Percentiles rank a stretch among this genome's conserved stretches.
Conservation (phyloP, 495 filamentous ascomycete species). For the Diplogelasinospora grovesii region DNA sequence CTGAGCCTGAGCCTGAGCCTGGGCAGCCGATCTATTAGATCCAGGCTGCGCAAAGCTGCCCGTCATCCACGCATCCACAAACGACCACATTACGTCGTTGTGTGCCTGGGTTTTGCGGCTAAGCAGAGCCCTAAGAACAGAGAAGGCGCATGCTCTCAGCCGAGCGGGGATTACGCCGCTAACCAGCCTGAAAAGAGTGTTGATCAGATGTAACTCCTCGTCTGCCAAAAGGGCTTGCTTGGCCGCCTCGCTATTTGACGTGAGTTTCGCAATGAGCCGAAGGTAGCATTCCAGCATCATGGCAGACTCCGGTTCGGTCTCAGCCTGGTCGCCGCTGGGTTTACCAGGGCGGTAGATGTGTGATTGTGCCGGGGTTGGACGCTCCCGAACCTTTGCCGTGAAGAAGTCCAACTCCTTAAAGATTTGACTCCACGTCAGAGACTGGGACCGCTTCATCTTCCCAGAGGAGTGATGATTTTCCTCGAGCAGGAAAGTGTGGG, state of each 20-base stretch:
- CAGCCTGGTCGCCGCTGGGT: slow-evolving; percentile 42
- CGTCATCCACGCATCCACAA: slow-evolving; percentile 66
- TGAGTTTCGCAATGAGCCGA: slow-evolving; percentile 74
- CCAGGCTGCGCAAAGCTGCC: slow-evolving; percentile 37
- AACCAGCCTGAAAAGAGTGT: slow-evolving; percentile 61
- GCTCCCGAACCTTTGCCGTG: slow-evolving; percentile 59
- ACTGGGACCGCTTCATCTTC: slow-evolving; percentile 69
- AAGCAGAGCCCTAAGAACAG: slow-evolving; percentile 59
- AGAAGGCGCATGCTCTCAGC: slow-evolving; percentile 71
- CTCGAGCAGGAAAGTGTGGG: slow-evolving; percentile 83
- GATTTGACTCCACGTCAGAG: slow-evolving; percentile 87
- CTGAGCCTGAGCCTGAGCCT: slow-evolving; percentile 28
- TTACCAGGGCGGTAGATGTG: slow-evolving; percentile 53
- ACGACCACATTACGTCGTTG: slow-evolving; percentile 61
- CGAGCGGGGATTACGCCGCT: slow-evolving; percentile 61
- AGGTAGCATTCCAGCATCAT: slow-evolving; percentile 93
- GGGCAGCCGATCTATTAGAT: slow-evolving; percentile 27
- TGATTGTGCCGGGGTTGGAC: slow-evolving; percentile 48
- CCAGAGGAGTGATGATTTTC: slow-evolving; percentile 66
- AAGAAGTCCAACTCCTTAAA: slow-evolving; percentile 81
- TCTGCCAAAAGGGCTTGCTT: slow-evolving; percentile 63
- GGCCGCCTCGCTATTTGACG: slow-evolving; percentile 58
- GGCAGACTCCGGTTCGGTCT: slow-evolving; percentile 77
- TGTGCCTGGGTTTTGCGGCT: slow-evolving; percentile 53
- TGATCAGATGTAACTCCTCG: slow-evolving; percentile 53